Base-by-base conservation (phyloP, 495 filamentous ascomycete genomes). In the Hypoxylon rickii region DNA sequence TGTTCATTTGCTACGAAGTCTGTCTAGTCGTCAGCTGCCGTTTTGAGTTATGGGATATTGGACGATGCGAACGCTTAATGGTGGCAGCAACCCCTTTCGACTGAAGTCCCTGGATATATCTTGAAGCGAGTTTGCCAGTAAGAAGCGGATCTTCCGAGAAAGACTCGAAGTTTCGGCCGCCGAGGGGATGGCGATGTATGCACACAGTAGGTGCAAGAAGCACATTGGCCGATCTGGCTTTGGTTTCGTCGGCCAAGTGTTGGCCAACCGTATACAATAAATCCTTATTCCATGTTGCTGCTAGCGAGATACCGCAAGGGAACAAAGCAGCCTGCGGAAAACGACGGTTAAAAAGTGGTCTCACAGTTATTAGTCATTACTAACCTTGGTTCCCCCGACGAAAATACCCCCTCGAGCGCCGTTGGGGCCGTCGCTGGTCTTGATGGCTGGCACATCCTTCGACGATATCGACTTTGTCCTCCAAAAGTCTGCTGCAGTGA, bases 1-100 rank as follows among this genome's bases (percentile, higher is more conserved):
- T 92, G 87, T 61, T 94, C 90, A 63, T 96, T 96, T 20, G 81
- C 86, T 33, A 90, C 89, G 61, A 89, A 94, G 67, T 94, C 79
- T 82, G 46, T 31, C 10, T 12, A 0, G 36, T 2, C 20, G 61
- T 77, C 29, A 79, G 70, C 47, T 34, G 34, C 42, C 11, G 46
- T 29, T 44, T 45, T 6, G 20, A 32, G 7, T 37, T 29, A 13
- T 13, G 49, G 18, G 37, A 18, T 43, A 38, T 39, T 29, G 20
- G 39, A 13, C 51, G 34, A 18, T 10, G 67, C 77, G 61, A 41
- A 82, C 79, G 90, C 76, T 96, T 96, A 47, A 93, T 79, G 0
- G 89, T 90, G 16, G 89, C 86, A 10, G 84, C 86, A 26, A 94
- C 83, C 7, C 89, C 87, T 50, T 83, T 83, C 38, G 83, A 81